Conservation (phyloP, 108 stramenopile genomes). For the Pseudonitzschia multiseries region DNA sequence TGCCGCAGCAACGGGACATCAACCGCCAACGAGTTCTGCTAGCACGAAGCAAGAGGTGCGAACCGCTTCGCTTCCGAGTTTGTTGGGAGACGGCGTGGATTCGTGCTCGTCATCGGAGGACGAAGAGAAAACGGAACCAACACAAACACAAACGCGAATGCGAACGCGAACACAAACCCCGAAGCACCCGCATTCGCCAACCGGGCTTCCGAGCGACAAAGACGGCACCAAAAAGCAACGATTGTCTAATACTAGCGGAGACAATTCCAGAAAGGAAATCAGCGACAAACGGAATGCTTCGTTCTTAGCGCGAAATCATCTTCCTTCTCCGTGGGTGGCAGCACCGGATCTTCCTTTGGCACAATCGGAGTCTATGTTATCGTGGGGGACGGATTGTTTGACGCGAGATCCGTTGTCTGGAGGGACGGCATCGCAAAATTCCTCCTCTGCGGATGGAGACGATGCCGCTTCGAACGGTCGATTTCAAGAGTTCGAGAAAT, state of each 20-base stretch:
- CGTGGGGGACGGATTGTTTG: neutral
- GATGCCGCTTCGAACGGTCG: neutral
- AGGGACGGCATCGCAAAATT: neutral
- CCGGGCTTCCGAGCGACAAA: no score
- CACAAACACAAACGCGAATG: no score
- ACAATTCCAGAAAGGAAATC: neutral
- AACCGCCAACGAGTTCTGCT: no score
- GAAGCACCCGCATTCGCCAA: no score
- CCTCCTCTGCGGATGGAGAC: neutral
- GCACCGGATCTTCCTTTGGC: neutral
- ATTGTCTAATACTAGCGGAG: neutral
- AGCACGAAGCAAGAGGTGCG: neutral
- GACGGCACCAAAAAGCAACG: conserved; percentile 3
- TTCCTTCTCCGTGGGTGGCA: conserved; percentile 5
- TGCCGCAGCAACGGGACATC: neutral
- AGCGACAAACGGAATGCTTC: neutral
- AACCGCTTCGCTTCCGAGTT: neutral
- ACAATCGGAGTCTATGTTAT: conserved; percentile 2
- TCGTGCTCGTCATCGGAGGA: conserved; percentile 20
- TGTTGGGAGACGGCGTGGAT: conserved; percentile 18
- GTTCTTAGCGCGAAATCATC: neutral
- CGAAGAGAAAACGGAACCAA: neutral
- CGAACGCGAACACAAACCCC: no score
- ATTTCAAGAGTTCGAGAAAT: conserved; percentile 8
- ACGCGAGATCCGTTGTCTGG: neutral